Percentiles rank a stretch among this genome's conserved stretches.
These are phyloP conservation scores for Sporobolus alterniflorus DNA, from an alignment of 202 grass and related monocot genomes.

Conservation along the genomic window DNA sequence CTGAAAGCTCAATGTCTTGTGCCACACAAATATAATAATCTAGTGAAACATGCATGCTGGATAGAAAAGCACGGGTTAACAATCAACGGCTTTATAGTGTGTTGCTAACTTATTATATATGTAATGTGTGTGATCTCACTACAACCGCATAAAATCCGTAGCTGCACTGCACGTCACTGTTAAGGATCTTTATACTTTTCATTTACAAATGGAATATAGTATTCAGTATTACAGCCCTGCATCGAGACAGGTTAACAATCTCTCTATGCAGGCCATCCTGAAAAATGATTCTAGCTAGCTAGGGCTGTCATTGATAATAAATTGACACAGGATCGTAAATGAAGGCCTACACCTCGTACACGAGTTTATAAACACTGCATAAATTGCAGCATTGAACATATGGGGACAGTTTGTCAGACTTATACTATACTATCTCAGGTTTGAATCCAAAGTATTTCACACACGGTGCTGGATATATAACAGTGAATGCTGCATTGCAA, in stretches of 20 bases:
- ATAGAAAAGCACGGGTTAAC: too few relatives aligned
- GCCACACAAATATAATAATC: neutral
- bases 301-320: neutral
- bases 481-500: neutral
- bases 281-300: neutral
- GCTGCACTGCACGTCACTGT: neutral
- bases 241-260: neutral
- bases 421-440: neutral
- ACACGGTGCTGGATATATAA: neutral
- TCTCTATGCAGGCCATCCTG: neutral
- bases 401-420: neutral
- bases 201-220: neutral
- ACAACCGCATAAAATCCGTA: neutral
- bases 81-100: too few relatives aligned
- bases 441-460: neutral
- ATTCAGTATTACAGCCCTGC: neutral
- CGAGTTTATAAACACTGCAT: neutral
- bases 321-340: neutral
- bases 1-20: neutral
- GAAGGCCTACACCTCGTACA: neutral
- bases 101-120: neutral
- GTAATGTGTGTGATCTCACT: neutral
- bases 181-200: neutral
- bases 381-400: neutral
- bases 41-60: neutral